These are phyloP conservation scores for Mycena belliarum DNA, from an alignment of 768 basidiomycete species.

Conservation along the genomic window DNA sequence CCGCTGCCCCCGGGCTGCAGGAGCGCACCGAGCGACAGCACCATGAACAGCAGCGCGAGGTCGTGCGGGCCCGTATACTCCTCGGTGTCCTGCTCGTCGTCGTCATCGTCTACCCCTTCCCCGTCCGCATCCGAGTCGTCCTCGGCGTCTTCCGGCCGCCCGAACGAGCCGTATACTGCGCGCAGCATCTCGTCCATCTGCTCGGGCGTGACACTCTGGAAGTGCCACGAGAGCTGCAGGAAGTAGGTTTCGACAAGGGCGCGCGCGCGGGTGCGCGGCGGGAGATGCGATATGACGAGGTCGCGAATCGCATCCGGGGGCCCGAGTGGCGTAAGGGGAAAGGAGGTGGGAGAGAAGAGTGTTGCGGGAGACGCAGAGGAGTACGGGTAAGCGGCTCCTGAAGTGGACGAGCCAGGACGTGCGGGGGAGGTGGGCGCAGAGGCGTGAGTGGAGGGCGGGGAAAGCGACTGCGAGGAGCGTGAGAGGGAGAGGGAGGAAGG, in stretches of 20 bases:
- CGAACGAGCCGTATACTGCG: constrained; percentile 35
- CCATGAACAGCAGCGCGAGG: constrained; percentile 47
- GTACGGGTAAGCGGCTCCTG: neutral
- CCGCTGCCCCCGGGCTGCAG: constrained; percentile 25
- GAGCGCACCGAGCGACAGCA: constrained; percentile 57
- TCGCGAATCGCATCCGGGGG: constrained; percentile 45
- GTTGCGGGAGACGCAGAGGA: constrained; percentile 8
- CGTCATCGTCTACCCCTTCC: constrained; percentile 32
- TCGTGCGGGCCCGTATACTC: constrained; percentile 49
- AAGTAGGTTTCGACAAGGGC: constrained; percentile 47
- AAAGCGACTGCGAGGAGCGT: constrained; percentile 21
- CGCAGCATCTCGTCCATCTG: constrained; percentile 47
- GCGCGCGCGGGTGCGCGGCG: constrained; percentile 49
- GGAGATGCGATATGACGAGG: constrained; percentile 56
- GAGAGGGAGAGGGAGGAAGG: constrained; percentile 22
- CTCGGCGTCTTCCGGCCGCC: constrained; percentile 5
- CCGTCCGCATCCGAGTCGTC: constrained; percentile 15
- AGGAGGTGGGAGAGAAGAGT: constrained; percentile 55
- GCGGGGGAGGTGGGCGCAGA: constrained; percentile 28
- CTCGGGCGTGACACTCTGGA: constrained; percentile 45
- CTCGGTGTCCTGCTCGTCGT: constrained; percentile 26
- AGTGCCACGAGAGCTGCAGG: constrained; percentile 52
- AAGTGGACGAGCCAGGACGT: constrained; percentile 15
- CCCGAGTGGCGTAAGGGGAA: constrained; percentile 66
- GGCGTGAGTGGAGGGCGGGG: constrained; percentile 21